Conservation (phyloP, 1,284 basidiomycete species). For the Golubevia sp. region DNA sequence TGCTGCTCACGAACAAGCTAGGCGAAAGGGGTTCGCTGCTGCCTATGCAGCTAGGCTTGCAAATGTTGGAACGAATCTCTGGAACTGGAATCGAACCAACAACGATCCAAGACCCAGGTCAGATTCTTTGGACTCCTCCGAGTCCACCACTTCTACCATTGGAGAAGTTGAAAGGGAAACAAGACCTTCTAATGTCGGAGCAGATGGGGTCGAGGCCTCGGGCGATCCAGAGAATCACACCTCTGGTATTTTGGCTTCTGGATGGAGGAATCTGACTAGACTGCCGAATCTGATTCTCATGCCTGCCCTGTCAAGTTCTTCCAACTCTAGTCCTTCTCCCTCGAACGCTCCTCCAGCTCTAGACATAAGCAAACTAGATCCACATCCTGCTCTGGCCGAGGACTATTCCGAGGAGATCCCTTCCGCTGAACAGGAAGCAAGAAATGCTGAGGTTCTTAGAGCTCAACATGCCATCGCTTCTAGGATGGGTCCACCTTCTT, state of each 20-base stretch:
- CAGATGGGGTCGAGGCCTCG: no score
- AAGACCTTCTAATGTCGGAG: slow-evolving; percentile 28
- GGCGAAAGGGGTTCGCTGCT: no score
- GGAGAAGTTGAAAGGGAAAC: slow-evolving; percentile 16
- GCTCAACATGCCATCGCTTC: no score
- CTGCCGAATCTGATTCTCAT: slow-evolving; percentile 28
- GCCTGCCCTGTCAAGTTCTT: no score
- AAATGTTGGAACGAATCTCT: no score
- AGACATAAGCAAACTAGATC: not conserved
- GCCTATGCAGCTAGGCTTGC: no score
- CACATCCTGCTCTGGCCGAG: slow-evolving; percentile 15
- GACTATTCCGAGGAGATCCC: slow-evolving; percentile 19
- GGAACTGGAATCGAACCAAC: slow-evolving; percentile 5
- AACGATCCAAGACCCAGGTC: slow-evolving; percentile 18
- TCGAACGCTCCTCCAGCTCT: slow-evolving; percentile 5
- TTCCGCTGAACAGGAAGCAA: slow-evolving; percentile 10
- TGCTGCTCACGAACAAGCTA: no score
- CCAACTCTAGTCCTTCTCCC: no score
- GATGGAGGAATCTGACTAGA: slow-evolving; percentile 28
- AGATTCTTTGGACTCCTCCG: slow-evolving; percentile 16
- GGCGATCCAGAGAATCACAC: slow-evolving; percentile 10
- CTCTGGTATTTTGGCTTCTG: slow-evolving; percentile 21
- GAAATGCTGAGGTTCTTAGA: no score
- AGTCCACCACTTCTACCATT: slow-evolving; percentile 19
- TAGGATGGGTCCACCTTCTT: no score